Conservation (phyloP, 129 eudicot genomes). For the Pseudognaphalium luteoalbum region DNA sequence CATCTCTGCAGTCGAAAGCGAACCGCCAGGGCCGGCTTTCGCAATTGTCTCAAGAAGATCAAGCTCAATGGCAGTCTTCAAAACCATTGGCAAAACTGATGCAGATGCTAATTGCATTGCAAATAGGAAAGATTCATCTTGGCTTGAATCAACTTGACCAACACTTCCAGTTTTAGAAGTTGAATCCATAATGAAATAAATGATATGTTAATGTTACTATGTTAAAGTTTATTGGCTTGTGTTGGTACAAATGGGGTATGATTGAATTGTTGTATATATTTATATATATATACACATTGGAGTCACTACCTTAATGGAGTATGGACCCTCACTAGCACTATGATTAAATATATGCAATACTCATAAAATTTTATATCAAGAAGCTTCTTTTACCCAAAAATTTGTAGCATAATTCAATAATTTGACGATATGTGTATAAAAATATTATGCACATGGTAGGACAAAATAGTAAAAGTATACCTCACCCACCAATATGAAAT, state of each 20-base stretch:
- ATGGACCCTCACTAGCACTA: background rate
- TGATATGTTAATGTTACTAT: background rate
- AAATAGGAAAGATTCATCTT: slow-evolving; percentile 36
- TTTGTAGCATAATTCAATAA: too few relatives aligned
- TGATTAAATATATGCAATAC: background rate
- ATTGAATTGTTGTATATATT: background rate
- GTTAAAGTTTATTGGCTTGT: background rate
- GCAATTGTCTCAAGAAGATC: slow-evolving; percentile 41
- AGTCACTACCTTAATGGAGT: background rate
- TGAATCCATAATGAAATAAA: slow-evolving; percentile 31
- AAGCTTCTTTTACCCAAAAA: too few relatives aligned
- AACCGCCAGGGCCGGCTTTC: slow-evolving; percentile 35
- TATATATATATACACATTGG: background rate
- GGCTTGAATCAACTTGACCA: background rate
- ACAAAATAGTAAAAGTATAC: too few relatives aligned
- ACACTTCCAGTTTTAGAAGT: slow-evolving; percentile 1
- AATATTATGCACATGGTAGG: too few relatives aligned
- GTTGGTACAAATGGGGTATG: slow-evolving; percentile 3
- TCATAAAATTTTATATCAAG: background rate
- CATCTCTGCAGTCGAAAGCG: slow-evolving; percentile 27
- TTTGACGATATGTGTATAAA: too few relatives aligned
- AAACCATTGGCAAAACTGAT: slow-evolving; percentile 39
- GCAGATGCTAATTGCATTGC: slow-evolving; percentile 38
- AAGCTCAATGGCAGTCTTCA: slow-evolving; percentile 45
- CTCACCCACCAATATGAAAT: background rate